Evolutionary conservation across 495 filamentous ascomycete genomes (phyloP).

Genomic region (Tuber borchii): DNA sequence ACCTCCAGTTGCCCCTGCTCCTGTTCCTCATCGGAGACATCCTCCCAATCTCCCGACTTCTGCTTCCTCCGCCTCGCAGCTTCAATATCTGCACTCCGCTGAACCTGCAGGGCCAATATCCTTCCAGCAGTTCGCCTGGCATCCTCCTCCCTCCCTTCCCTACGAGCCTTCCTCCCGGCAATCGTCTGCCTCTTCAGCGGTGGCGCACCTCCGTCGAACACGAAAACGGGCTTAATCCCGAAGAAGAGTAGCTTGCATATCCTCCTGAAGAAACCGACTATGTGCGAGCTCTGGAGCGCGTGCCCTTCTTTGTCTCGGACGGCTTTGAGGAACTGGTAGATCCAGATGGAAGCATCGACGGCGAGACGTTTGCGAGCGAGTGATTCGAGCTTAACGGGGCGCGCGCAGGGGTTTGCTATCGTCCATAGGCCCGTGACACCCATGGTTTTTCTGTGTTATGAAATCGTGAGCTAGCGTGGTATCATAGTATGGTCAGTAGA

Average conservation of each 20-base stretch:
- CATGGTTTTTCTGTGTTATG: constrained; percentile 52
- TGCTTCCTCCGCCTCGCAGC: constrained; percentile 54
- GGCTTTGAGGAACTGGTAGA: constrained; percentile 98
- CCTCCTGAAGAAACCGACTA: constrained; percentile 94
- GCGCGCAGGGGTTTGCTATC: constrained; percentile 83
- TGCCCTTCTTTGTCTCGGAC: constrained; percentile 98
- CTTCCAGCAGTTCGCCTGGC: constrained; percentile 82
- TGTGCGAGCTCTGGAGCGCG: constrained; percentile 85
- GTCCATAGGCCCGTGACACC: constrained; percentile 97
- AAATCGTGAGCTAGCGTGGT: constrained; percentile 11
- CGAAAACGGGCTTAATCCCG: constrained; percentile 94
- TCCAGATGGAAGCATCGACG: constrained; percentile 98
- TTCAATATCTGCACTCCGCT: constrained; percentile 78
- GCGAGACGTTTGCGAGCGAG: constrained; percentile 91
- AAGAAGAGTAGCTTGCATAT: constrained; percentile 96
- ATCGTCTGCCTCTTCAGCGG: constrained; percentile 88
- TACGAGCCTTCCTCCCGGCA: constrained; percentile 62
- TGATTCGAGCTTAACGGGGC: constrained; percentile 86
- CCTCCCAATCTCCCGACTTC: constrained; percentile 36
- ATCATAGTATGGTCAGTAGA: constrained; percentile 3
- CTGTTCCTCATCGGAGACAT: neutral
- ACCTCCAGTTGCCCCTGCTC: constrained; percentile 39
- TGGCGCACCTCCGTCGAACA: constrained; percentile 94
- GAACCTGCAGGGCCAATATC: constrained; percentile 86
- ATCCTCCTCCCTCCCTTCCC: constrained; percentile 90